These are phyloP conservation scores for Diplodia scrobiculata DNA, from an alignment of 2,329 filamentous ascomycete species.

Conservation along the genomic window DNA sequence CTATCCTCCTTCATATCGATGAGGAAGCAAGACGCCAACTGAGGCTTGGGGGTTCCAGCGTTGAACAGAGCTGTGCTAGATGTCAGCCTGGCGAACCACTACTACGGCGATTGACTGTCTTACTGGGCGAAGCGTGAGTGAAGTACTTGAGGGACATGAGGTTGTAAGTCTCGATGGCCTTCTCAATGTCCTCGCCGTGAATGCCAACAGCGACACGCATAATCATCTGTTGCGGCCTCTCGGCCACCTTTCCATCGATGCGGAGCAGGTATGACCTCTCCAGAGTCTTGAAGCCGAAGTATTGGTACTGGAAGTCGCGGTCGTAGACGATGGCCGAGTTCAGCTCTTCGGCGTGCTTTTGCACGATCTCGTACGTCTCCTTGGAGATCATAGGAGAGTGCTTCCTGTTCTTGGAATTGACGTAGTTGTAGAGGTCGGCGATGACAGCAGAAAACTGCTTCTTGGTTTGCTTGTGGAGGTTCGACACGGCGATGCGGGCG, in stretches of 20 bases:
- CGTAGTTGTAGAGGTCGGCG: constrained; percentile 88
- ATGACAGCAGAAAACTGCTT: constrained; percentile 99
- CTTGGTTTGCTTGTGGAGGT: constrained; percentile 99
- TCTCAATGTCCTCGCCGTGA: constrained; percentile 92
- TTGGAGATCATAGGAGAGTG: constrained; percentile 92
- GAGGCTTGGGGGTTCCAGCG: constrained; percentile 89
- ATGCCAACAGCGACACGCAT: constrained; percentile 99
- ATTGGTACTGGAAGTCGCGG: constrained; percentile 99
- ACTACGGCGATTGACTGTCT: background rate
- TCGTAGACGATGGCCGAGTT: constrained; percentile 99
- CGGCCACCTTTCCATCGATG: constrained; percentile 91
- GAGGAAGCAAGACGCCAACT: constrained; percentile 97
- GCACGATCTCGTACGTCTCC: constrained; percentile 85
- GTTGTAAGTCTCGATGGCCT: constrained; percentile 95
- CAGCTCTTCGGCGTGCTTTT: constrained; percentile 94
- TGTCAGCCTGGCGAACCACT: background rate
- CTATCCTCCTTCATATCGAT: constrained; percentile 99
- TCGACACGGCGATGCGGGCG: constrained; percentile 96
- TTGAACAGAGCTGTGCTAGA: constrained; percentile 79
- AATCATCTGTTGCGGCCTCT: constrained; percentile 98
- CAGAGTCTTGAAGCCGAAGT: constrained; percentile 99
- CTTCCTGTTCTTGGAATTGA: constrained; percentile 88
- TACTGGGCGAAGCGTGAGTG: constrained; percentile 83
- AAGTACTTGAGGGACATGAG: constrained; percentile 99
- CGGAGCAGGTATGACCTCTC: constrained; percentile 97